phyloP scores from a whole-genome alignment of 495 filamentous ascomycete species.

The Penicillium arizonense region DNA sequence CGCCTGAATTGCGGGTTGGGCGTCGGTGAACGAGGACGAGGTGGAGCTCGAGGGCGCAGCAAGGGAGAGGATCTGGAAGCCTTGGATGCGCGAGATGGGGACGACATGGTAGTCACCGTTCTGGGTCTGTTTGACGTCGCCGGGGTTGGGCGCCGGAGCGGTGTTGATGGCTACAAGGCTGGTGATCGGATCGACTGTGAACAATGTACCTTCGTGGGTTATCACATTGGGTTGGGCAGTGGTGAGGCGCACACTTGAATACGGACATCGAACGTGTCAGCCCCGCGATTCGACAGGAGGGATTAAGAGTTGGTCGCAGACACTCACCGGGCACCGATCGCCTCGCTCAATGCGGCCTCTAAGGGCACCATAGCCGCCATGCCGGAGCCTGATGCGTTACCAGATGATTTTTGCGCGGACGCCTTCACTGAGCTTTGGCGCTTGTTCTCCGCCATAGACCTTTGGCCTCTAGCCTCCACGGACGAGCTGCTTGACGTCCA shows the following conservation, averaged over 20 bases:
- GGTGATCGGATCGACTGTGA: slow-evolving; percentile 64
- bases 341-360: slow-evolving; percentile 48
- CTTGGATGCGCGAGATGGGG: slow-evolving; percentile 61
- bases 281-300: background rate
- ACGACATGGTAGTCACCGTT: slow-evolving; percentile 63
- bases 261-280: slow-evolving; percentile 2
- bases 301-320: background rate
- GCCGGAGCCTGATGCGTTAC: slow-evolving; percentile 25
- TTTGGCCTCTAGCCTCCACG: slow-evolving; percentile 4
- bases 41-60: slow-evolving; percentile 52
- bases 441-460: slow-evolving; percentile 45
- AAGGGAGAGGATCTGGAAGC: slow-evolving; percentile 59
- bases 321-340: slow-evolving; percentile 53
- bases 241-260: slow-evolving; percentile 56
- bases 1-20: slow-evolving; percentile 37
- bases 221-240: slow-evolving; percentile 50
- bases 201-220: slow-evolving; percentile 62
- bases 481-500: slow-evolving; percentile 1
- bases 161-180: slow-evolving; percentile 64
- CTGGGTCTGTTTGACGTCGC: slow-evolving; percentile 38
- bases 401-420: slow-evolving; percentile 27
- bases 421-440: slow-evolving; percentile 45
- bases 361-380: slow-evolving; percentile 45
- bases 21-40: slow-evolving; percentile 42
- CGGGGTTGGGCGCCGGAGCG: slow-evolving; percentile 27